Conservation (phyloP, 2,329 filamentous ascomycete genomes). For the Colletotrichum shisoi region DNA sequence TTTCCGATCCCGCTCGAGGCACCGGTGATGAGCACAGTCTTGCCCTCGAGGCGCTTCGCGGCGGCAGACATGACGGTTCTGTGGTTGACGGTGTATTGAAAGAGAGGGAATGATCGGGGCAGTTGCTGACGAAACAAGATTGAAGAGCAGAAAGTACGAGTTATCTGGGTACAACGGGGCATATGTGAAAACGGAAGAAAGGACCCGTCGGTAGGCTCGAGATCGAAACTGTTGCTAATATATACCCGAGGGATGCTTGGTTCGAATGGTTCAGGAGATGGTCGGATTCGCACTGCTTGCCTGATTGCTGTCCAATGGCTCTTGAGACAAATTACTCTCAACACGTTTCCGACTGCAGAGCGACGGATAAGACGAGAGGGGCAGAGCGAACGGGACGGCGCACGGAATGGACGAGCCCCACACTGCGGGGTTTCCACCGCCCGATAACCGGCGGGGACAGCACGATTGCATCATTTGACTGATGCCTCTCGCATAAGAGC, state of each 20-base stretch:
- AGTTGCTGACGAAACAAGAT: background rate
- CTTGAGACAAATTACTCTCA: constrained; percentile 19
- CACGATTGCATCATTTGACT: constrained; percentile 32
- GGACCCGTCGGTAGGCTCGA: background rate
- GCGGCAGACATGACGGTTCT: constrained; percentile 62
- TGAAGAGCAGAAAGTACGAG: constrained; percentile 22
- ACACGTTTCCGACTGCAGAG: constrained; percentile 32
- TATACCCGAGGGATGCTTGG: constrained; percentile 10
- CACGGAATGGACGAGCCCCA: constrained; percentile 34
- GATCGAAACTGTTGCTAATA: constrained; percentile 8
- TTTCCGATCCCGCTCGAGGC: constrained; percentile 92
- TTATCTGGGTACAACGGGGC: constrained; percentile 5
- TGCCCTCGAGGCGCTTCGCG: constrained; percentile 85
- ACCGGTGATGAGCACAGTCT: constrained; percentile 90
- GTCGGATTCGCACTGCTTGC: background rate
- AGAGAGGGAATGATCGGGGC: constrained; percentile 16
- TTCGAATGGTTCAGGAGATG: constrained; percentile 6
- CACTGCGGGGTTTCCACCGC: constrained; percentile 33
- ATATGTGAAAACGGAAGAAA: constrained; percentile 19
- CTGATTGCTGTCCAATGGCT: constrained; percentile 7
- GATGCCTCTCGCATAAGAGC: background rate
- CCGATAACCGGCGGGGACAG: constrained; percentile 35
- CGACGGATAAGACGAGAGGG: constrained; percentile 36
- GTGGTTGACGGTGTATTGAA: constrained; percentile 1
- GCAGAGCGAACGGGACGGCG: constrained; percentile 25